Evolutionary conservation across 768 basidiomycete genomes (phyloP).

Genomic region (Tubosaeta sp.): DNA sequence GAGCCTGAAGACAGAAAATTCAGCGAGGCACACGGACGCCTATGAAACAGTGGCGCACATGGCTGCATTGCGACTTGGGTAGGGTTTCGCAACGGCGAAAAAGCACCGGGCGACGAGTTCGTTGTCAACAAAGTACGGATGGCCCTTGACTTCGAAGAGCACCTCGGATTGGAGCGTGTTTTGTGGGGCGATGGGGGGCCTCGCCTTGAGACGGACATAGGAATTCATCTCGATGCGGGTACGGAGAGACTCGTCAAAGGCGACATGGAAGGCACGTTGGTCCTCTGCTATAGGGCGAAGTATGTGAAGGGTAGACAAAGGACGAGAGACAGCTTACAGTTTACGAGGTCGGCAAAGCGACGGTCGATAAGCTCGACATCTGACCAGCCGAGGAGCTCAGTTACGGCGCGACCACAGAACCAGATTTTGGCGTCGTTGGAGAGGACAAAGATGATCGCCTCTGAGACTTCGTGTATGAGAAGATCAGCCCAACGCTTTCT

Average conservation of each 20-base stretch:
- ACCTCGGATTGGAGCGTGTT: slow-evolving; percentile 40
- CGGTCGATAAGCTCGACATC: slow-evolving; percentile 68
- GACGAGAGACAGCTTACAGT: slow-evolving; percentile 40
- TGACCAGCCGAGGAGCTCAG: slow-evolving; percentile 74
- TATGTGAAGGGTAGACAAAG: not conserved
- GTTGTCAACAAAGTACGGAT: slow-evolving; percentile 46
- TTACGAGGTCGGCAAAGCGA: slow-evolving; percentile 60
- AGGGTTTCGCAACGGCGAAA: slow-evolving; percentile 73
- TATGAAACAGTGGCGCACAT: slow-evolving; percentile 41
- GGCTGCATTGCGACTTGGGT: slow-evolving; percentile 67
- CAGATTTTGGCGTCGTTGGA: slow-evolving; percentile 60
- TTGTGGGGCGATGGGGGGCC: slow-evolving; percentile 29
- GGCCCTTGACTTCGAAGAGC: slow-evolving; percentile 69
- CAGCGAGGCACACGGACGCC: not conserved
- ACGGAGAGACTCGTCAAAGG: slow-evolving; percentile 54
- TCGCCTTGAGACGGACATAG: slow-evolving; percentile 58
- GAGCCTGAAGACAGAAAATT: slow-evolving; percentile 41
- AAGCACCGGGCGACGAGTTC: slow-evolving; percentile 51
- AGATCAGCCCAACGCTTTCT: slow-evolving; percentile 86
- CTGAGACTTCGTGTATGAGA: slow-evolving; percentile 69
- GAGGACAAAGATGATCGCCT: slow-evolving; percentile 65
- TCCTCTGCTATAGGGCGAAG: slow-evolving; percentile 49
- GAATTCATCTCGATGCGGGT: slow-evolving; percentile 48
- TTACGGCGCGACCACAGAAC: slow-evolving; percentile 64
- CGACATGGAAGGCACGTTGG: slow-evolving; percentile 38